Base-by-base conservation (phyloP, 169 alveolate species). In the Eimeria praecox region DNA sequence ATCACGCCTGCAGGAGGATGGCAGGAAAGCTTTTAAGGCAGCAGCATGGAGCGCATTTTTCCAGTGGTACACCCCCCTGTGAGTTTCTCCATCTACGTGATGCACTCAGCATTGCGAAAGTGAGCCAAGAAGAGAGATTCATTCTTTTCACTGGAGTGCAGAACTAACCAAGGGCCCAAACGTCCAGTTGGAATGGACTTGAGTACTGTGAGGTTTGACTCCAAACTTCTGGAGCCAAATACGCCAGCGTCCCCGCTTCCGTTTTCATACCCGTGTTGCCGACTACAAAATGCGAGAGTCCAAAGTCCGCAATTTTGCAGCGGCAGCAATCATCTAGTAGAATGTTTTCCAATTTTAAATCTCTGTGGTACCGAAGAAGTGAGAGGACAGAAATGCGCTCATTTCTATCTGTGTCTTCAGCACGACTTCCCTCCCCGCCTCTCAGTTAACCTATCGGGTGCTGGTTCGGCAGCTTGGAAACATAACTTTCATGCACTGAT, bases 341-440 rank as follows among this genome's bases (percentile, higher is more conserved):
- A 44, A 98, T 97, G 94, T 98, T 98, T 95, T 98, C 99, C 33
- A 99, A 98, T 89, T 98, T 98, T 33, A 98, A 97, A 96, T 98
- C 99, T 93, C 99, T 93, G 94, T 22, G 56, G 49, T 49, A 52
- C 33, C 90, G 20, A 82, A 6, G 40, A 27, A 46, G 14, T 16
- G 33, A 33, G 30, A 82, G 73, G 30, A n/a, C 12, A 22, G 40
- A 46, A 2, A 44, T 22, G 69, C 66, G 35, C 64, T 46, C 90
- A 38, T 64, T 64, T 38, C 12, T 16, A 56, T 2, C 38, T 38
- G 3, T 33, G 12, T 46, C 46, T 69, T 0, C 1, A 33, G 46
- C 27, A 5, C 78, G 18, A 33, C 30, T 33, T 69, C 14, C 12
- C 33, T 24, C 78, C 5, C 46, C 20, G 73, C 16, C 73, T 16